Conservation (phyloP, 2,329 filamentous ascomycete genomes). For the Penicillium sp. region DNA sequence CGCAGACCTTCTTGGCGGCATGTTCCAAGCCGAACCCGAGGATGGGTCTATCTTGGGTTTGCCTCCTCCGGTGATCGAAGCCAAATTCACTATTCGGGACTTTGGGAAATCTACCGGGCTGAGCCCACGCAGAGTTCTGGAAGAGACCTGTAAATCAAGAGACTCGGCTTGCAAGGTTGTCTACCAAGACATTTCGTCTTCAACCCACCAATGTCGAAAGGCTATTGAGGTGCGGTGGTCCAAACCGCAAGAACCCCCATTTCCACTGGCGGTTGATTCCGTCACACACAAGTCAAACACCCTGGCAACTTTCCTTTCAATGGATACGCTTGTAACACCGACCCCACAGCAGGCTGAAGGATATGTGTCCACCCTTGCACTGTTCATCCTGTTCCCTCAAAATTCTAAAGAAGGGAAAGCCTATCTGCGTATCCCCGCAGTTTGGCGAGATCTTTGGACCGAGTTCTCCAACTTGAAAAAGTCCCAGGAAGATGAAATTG, state of each 20-base stretch:
- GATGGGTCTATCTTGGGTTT: slow-evolving; percentile 45
- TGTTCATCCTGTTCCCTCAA: slow-evolving; percentile 80
- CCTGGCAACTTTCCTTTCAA: slow-evolving; percentile 65
- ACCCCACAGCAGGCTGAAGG: slow-evolving; percentile 82
- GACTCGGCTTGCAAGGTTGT: slow-evolving; percentile 61
- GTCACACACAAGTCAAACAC: slow-evolving; percentile 52
- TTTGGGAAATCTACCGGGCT: slow-evolving; percentile 84
- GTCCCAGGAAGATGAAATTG: slow-evolving; percentile 67
- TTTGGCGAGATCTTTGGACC: slow-evolving; percentile 83
- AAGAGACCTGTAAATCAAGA: slow-evolving; percentile 86
- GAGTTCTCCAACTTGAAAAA: slow-evolving; percentile 76
- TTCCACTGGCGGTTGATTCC: slow-evolving; percentile 46
- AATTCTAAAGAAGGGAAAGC: slow-evolving; percentile 84
- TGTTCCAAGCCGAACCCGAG: slow-evolving; percentile 56
- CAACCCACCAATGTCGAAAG: slow-evolving; percentile 75
- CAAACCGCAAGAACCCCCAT: slow-evolving; percentile 65
- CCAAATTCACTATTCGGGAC: slow-evolving; percentile 66
- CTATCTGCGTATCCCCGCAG: slow-evolving; percentile 72
- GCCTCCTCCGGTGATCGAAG: slow-evolving; percentile 38
- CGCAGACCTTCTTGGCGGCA: slow-evolving; percentile 57
- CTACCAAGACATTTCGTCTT: slow-evolving; percentile 72
- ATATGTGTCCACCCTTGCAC: slow-evolving; percentile 76
- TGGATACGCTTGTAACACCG: slow-evolving; percentile 73
- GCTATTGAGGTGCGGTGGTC: slow-evolving; percentile 77
- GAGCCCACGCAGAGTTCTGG: slow-evolving; percentile 73